These are phyloP conservation scores for Rhododendron mucronatum DNA, from an alignment of 148 eudicot species.

Conservation along the genomic window DNA sequence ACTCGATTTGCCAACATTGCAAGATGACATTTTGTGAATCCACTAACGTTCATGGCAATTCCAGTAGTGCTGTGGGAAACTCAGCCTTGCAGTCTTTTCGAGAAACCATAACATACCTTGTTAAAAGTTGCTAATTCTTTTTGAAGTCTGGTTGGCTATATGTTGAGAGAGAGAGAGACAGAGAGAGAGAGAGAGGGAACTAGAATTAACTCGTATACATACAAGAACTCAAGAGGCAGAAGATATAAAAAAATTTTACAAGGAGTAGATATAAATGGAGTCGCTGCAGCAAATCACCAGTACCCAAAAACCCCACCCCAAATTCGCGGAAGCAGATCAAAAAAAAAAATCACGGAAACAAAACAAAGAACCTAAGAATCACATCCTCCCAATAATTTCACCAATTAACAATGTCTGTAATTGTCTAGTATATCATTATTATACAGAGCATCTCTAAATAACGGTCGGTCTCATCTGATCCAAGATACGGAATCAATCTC, in stretches of 20 bases:
- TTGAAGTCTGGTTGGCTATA: background rate
- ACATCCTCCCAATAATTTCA: background rate
- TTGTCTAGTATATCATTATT: background rate
- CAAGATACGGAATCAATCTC: constrained; percentile 90
- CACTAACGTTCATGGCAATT: background rate
- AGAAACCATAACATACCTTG: no score
- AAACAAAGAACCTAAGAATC: background rate
- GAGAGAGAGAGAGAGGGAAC: background rate
- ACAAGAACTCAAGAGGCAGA: background rate
- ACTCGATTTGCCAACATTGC: background rate
- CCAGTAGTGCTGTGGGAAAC: background rate
- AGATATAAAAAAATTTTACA: no score
- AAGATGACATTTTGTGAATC: background rate
- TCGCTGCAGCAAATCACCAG: background rate
- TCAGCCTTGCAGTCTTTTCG: no score
- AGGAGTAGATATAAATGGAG: background rate
- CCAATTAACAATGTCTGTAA: background rate
- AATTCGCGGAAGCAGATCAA: background rate
- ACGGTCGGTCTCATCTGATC: constrained; percentile 33
- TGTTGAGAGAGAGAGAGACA: background rate
- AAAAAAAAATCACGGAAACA: background rate
- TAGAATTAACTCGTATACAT: no score
- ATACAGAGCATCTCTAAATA: background rate
- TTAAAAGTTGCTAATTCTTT: no score
- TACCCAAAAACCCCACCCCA: background rate